These are phyloP conservation scores for Sporothrix mexicana DNA, from an alignment of 2,329 filamentous ascomycete genomes.

Conservation along the genomic window DNA sequence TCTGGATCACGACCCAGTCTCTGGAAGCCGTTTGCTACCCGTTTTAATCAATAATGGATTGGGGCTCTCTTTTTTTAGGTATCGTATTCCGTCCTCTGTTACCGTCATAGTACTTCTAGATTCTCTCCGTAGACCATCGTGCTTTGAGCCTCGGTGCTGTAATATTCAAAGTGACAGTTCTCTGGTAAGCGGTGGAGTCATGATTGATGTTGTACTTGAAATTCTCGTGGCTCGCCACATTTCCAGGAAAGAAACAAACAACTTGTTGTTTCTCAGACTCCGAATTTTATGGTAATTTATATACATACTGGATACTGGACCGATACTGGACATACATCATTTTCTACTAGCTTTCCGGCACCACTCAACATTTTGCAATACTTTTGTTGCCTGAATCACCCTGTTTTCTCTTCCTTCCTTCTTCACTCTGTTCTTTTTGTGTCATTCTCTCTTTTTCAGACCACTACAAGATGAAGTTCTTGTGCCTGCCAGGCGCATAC, in stretches of 20 bases:
- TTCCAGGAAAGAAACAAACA: background rate
- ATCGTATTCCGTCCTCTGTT: background rate
- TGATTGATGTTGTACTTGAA: background rate
- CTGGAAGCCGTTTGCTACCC: background rate
- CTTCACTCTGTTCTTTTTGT: background rate
- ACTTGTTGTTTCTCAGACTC: background rate
- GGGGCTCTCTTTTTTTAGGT: constrained; percentile 9
- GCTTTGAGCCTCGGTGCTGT: background rate
- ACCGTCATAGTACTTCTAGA: background rate
- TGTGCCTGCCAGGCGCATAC: constrained; percentile 64
- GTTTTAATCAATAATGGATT: constrained; percentile 11
- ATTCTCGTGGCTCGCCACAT: constrained; percentile 14
- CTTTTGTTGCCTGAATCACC: no score
- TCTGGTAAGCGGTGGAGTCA: background rate
- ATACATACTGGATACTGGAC: no score
- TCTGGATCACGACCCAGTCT: background rate
- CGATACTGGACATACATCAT: background rate
- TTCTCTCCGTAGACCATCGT: background rate
- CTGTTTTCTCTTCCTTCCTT: no score
- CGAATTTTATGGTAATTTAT: background rate
- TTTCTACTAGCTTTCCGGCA: background rate
- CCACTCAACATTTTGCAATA: no score
- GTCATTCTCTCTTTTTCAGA: background rate
- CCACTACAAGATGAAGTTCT: constrained; percentile 52
- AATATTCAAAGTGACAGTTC: background rate